Evolutionary conservation across 352 stramenopile species (phyloP), one percentile per base, ranked within the genome.

Genomic region (Poterioochromonas sp.): DNA sequence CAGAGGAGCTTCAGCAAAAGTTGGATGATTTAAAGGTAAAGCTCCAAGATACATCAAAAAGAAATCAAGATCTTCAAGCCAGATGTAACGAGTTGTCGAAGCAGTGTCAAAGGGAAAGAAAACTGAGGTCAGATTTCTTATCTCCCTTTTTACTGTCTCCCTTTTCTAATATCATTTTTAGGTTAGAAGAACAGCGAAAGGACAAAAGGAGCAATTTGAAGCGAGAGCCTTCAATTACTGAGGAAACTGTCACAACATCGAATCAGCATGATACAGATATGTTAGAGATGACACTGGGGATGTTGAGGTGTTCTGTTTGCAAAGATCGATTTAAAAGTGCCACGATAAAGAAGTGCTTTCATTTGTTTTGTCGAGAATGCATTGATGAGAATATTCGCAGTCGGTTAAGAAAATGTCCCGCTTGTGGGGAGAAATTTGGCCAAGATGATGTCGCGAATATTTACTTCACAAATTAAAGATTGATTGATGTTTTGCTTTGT

Each of bases 341-440:
- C 3, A 34, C 65, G 18, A 74, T 74, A 11, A 74, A 34, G 3
- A 34, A 37, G 12, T 74, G 65, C 29, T 74, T 58, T 54, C 65
- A 74, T 54, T 26, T 74, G 39, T 74, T 74, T 74, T 74, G 65
- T n/a, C 35, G n/a, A 35, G 65, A 74, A 40, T 74, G 65, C 32
- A 74, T 74, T 54, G 65, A 74, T 58, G 65, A 74, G 29, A 74
- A 74, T n/a, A 11, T 74, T 15, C 65, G 65, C 22, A 74, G 32
- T 54, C 37, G 65, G 12, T 37, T 8, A 29, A 32, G 65, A 39
- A 74, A 74, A 54, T 74, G 65, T 39, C 65, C 65, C 18, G 65
- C 65, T 15, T 74, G 65, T 74, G 65, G 65, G 11, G 65, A 74
- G 41, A 74, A 74, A n/a, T 74, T 74, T 74, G 65, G 65, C 3